Conservation (phyloP, 768 basidiomycete genomes). For the Mycena crocata region DNA sequence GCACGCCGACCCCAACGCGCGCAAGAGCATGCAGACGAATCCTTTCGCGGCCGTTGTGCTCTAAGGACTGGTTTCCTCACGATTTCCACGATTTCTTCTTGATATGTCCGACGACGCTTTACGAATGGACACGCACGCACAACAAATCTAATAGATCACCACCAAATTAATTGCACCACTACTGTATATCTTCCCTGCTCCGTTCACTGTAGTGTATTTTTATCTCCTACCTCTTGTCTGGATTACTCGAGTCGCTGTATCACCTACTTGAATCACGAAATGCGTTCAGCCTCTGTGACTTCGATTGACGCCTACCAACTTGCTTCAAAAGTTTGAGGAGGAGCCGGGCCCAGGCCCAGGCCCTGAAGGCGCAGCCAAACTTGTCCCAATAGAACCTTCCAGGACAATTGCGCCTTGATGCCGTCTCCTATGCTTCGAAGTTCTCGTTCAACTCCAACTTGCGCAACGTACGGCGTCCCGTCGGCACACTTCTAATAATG, state of each 20-base stretch:
- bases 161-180: slow-evolving; percentile 11
- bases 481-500: too few species aligned
- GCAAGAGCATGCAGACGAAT: slow-evolving; percentile 64
- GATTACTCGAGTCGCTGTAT: slow-evolving; percentile 32
- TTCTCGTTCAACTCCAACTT: too few species aligned
- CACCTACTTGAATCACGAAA: slow-evolving; percentile 5
- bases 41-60: slow-evolving; percentile 54
- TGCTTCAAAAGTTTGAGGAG: too few species aligned
- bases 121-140: slow-evolving; percentile 27
- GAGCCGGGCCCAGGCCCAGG: too few species aligned
- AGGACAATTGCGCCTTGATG: too few species aligned
- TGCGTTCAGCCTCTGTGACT: neutral
- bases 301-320: too few species aligned
- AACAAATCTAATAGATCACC: slow-evolving; percentile 6
- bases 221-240: slow-evolving; percentile 28
- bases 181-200: slow-evolving; percentile 28
- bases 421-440: too few species aligned
- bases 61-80: slow-evolving; percentile 17
- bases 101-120: neutral
- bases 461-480: too few species aligned
- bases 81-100: slow-evolving; percentile 15
- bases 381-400: too few species aligned
- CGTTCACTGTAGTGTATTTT: slow-evolving; percentile 27
- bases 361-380: too few species aligned
- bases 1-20: slow-evolving; percentile 41